Evolutionary conservation across 768 basidiomycete genomes (phyloP).

Genomic region (Russula vinacea): DNA sequence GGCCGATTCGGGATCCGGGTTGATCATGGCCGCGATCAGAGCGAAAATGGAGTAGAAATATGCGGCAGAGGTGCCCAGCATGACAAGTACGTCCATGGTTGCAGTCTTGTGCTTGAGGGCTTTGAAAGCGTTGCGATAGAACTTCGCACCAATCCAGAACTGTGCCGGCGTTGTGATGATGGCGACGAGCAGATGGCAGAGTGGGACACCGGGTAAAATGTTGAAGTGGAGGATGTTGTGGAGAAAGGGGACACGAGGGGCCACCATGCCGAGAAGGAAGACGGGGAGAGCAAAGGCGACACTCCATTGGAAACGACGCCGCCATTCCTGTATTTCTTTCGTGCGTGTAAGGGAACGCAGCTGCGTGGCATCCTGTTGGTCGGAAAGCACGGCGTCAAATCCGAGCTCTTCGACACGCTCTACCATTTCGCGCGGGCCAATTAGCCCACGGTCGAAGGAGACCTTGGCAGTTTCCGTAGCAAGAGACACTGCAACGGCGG

Average conservation of each 20-base stretch:
- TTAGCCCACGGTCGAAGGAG: conserved; percentile 66
- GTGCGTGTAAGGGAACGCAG: conserved; percentile 80
- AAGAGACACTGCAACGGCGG: conserved; percentile 66
- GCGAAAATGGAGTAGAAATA: conserved; percentile 83
- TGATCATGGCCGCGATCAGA: conserved; percentile 64
- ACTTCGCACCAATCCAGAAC: conserved; percentile 84
- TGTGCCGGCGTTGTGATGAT: conserved; percentile 86
- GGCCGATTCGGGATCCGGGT: conserved; percentile 60
- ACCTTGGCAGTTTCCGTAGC: conserved; percentile 73
- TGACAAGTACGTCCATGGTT: conserved; percentile 98
- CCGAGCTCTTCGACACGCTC: conserved; percentile 85
- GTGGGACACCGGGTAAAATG: conserved; percentile 65
- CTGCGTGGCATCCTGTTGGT: conserved; percentile 79
- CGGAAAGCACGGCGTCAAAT: conserved; percentile 82
- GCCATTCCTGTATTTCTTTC: conserved; percentile 93
- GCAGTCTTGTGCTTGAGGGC: conserved; percentile 83
- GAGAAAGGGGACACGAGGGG: conserved; percentile 62
- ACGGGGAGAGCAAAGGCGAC: conserved; percentile 85
- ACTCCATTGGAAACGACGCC: conserved; percentile 68
- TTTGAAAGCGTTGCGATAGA: conserved; percentile 89
- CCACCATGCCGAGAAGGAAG: conserved; percentile 87
- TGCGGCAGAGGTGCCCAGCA: conserved; percentile 91
- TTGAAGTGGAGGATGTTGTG: conserved; percentile 48
- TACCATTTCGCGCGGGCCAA: conserved; percentile 85
- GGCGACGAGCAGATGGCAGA: conserved; percentile 77